Evolutionary conservation across 2,329 filamentous ascomycete species (phyloP).

Genomic region (Aspergillus sojae): DNA sequence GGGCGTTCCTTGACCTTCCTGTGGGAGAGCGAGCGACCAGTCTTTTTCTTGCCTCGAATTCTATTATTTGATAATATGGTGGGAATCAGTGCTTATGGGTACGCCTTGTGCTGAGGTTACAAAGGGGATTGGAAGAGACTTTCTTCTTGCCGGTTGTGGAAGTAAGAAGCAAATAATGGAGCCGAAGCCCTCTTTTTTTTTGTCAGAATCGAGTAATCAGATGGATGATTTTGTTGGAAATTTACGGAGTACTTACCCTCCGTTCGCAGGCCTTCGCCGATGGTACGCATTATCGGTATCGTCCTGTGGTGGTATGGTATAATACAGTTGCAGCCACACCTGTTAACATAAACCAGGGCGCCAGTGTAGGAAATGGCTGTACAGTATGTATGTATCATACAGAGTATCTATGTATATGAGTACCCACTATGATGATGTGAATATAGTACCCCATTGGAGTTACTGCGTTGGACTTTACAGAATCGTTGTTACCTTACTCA

Average conservation of each 20-base stretch:
- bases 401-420: not conserved
- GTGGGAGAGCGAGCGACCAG: constrained; percentile 9
- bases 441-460: not conserved
- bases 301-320: constrained; percentile 15
- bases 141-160: constrained; percentile 17
- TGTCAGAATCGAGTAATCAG: constrained; percentile 9
- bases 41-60: constrained; percentile 9
- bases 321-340: constrained; percentile 20
- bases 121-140: constrained; percentile 15
- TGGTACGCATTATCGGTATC: not conserved
- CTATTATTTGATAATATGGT: constrained; percentile 12
- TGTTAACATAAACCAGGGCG: not conserved
- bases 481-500: not conserved
- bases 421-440: not conserved
- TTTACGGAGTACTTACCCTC: not conserved
- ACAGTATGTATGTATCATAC: not conserved
- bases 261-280: constrained; percentile 1
- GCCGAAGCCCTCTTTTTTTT: constrained; percentile 4
- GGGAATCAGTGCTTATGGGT: constrained; percentile 9
- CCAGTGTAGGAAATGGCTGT: not conserved
- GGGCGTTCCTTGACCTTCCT: not conserved
- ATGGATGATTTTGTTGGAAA: not conserved
- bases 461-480: not conserved
- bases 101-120: constrained; percentile 9
- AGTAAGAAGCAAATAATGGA: constrained; percentile 7